phyloP scores from a whole-genome alignment of 2,329 filamentous ascomycete species.

The Neoscytalidium dimidiatum region DNA sequence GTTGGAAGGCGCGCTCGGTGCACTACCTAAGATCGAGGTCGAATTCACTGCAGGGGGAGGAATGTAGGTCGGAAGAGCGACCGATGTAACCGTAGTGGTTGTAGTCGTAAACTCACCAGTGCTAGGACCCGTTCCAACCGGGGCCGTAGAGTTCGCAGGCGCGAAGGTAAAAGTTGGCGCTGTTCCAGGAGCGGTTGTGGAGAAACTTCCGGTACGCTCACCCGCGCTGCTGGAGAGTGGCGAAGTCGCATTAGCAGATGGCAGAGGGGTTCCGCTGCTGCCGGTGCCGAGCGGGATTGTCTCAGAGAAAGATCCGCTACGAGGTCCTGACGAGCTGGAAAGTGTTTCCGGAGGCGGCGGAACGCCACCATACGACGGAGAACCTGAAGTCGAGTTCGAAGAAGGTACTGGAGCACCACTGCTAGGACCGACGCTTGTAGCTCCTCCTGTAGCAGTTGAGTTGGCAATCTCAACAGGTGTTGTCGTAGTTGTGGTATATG shows the following conservation, averaged over 20 bases:
- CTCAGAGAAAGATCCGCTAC: neutral
- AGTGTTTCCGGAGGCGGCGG: neutral
- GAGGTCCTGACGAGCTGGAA: neutral
- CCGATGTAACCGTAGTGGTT: neutral
- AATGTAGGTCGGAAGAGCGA: neutral
- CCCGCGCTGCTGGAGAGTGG: neutral
- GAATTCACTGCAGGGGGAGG: slow-evolving; percentile 7
- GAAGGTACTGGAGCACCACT: neutral
- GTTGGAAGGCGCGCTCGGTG: neutral
- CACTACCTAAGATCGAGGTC: slow-evolving; percentile 11
- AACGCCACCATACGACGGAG: neutral
- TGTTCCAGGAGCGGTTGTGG: neutral
- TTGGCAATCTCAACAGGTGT: neutral
- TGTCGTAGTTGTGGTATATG: neutral
- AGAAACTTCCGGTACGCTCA: neutral
- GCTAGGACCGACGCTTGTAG: neutral
- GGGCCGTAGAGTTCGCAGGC: slow-evolving; percentile 2
- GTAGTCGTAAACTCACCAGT: neutral
- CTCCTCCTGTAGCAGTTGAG: neutral
- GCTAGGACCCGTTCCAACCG: neutral
- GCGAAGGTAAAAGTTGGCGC: neutral
- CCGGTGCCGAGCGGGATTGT: neutral
- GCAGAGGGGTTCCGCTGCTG: neutral
- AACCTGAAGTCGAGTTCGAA: neutral
- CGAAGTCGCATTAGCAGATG: slow-evolving; percentile 6